Base-by-base conservation (phyloP, 441 rosid genomes). In the Erodium trifolium region DNA sequence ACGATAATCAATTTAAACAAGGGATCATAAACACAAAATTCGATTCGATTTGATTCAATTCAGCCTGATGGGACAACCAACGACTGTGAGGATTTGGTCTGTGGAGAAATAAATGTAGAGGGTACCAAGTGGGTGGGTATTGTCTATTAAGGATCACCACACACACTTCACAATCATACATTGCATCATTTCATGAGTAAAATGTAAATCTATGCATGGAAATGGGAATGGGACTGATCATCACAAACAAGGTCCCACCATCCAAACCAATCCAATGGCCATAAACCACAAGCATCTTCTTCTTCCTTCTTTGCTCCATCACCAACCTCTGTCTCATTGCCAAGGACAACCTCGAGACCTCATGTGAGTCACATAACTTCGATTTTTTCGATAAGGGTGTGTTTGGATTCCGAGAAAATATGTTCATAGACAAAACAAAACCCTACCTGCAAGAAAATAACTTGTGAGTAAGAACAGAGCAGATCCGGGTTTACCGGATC, bases 401-500 rank as follows among this genome's bases (percentile, higher is more conserved):
- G 72, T 68, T 82, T 77, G 79, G 76, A 65, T 59, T 63, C 12
- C 45, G 18, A 29, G 64, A 4, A 53, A 29, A 23, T 43, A 31
- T 27, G 31, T 18, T 19, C 43, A 53, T 6, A 29, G 23, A 14
- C 27, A 41, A 41, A 41, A 41, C 47, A 41, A 41, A 53, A 53
- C 45, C 70, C 67, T 62, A 37, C 27, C 16, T 62, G 59, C 72
- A 71, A 71, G 78, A 79, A 76, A 75, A 71, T 65, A 73, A 72
- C 70, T 8, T 70, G 18, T 72, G 70, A 69, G 73, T 75, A 75
- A 65, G 74, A 71, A 69, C 80, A 76, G 55, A 82, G 88, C 83
- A 86, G 78, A 78, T 75, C 87, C 93, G 88, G 84, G 81, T 82
- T 84, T 73, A 69, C 11, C 82, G 97, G 93, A 91, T 90, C 94